These are phyloP conservation scores for Mycena latifolia DNA, from an alignment of 768 basidiomycete species.

Conservation along the genomic window DNA sequence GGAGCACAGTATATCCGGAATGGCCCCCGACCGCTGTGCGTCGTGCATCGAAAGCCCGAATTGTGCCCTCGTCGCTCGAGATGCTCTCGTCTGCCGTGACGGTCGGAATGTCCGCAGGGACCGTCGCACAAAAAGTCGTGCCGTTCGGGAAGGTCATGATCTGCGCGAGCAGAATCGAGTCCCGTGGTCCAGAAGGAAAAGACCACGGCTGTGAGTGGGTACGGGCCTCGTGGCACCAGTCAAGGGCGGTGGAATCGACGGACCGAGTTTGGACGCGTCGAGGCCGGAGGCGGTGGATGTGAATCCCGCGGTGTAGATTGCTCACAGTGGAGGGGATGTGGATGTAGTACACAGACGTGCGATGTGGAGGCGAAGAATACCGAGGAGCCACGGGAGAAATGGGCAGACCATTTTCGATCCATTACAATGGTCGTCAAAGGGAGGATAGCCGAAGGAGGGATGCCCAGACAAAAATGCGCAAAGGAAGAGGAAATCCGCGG, in stretches of 20 bases:
- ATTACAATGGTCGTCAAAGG: too few species aligned
- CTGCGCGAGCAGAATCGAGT: conserved; percentile 4
- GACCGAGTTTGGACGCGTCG: conserved; percentile 32
- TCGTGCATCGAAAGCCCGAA: conserved; percentile 33
- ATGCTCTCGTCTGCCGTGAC: conserved; percentile 20
- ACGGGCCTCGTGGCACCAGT: conserved; percentile 33
- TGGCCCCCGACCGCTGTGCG: not conserved
- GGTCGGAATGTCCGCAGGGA: conserved; percentile 20
- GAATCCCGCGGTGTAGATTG: conserved; percentile 4
- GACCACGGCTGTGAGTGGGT: conserved; percentile 21
- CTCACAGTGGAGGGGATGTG: conserved; percentile 14
- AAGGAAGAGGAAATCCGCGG: too few species aligned
- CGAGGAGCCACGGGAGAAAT: not conserved
- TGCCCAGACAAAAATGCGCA: too few species aligned
- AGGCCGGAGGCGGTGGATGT: conserved; percentile 7
- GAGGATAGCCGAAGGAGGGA: too few species aligned
- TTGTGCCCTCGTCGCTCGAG: conserved; percentile 29
- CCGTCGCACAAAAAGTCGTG: conserved; percentile 5
- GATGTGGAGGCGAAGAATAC: not conserved
- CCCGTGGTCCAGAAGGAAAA: conserved; percentile 31
- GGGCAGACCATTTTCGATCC: too few species aligned
- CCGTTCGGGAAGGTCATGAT: conserved; percentile 24
- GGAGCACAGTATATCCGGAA: conserved; percentile 16
- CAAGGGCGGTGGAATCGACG: conserved; percentile 30
- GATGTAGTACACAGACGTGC: conserved; percentile 13